These are phyloP conservation scores for Dentipellis sp. DNA, from an alignment of 768 basidiomycete genomes.

Conservation along the genomic window DNA sequence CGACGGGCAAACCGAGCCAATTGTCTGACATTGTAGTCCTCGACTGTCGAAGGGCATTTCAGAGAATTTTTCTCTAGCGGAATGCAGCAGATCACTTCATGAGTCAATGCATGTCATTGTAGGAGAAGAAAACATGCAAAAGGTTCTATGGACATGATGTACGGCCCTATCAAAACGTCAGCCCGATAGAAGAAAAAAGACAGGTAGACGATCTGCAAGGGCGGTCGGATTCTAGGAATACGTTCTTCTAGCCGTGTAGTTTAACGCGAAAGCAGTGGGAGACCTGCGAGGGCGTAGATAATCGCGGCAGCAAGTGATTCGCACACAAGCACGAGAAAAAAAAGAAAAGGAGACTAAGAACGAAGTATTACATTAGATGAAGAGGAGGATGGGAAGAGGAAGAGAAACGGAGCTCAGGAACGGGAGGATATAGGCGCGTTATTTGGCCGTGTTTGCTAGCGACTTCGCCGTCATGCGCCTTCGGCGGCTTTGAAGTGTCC, in stretches of 20 bases:
- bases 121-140: too few species aligned
- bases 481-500: neutral
- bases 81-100: too few species aligned
- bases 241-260: conserved; percentile 50
- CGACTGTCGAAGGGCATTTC: too few species aligned
- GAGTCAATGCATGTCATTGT: too few species aligned
- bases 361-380: neutral
- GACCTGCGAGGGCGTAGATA: conserved; percentile 51
- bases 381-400: neutral
- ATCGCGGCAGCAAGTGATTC: conserved; percentile 31
- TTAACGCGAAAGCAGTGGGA: conserved; percentile 52
- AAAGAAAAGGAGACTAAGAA: neutral
- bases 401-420: neutral
- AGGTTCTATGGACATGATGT: neutral
- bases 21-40: too few species aligned
- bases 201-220: conserved; percentile 53
- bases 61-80: too few species aligned
- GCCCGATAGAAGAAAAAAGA: conserved; percentile 19
- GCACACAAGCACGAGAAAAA: neutral
- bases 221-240: conserved; percentile 9
- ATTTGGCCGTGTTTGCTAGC: neutral
- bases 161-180: conserved; percentile 36
- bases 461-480: neutral
- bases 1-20: too few species aligned
- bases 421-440: neutral